Conservation (phyloP, 2,329 filamentous ascomycete species). For the Stachybotrys chlorohalonatus region DNA sequence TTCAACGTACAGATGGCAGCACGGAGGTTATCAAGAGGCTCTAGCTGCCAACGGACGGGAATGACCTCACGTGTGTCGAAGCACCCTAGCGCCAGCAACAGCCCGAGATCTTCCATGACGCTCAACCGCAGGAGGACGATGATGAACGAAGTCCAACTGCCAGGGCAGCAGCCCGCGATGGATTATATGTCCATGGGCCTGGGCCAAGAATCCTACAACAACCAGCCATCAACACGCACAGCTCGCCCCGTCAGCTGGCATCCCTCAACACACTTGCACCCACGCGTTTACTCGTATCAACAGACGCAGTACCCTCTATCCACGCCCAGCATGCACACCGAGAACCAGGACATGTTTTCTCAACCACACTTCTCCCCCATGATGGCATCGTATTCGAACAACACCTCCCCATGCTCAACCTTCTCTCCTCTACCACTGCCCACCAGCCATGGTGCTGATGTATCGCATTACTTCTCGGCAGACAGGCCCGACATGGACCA, state of each 20-base stretch:
- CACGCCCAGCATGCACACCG: conserved; percentile 23
- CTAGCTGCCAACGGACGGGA: conserved; percentile 39
- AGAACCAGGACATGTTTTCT: conserved; percentile 31
- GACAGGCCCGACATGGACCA: conserved; percentile 27
- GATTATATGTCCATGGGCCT: conserved; percentile 19
- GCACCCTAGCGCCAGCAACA: conserved; percentile 59
- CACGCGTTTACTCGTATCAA: conserved; percentile 27
- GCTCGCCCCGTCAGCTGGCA: conserved; percentile 69
- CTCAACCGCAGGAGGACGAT: conserved; percentile 47
- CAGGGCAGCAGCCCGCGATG: conserved; percentile 36
- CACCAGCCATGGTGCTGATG: conserved; percentile 30
- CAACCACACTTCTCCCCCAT: conserved; percentile 41
- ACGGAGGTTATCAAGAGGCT: conserved; percentile 38
- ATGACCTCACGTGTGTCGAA: conserved; percentile 53
- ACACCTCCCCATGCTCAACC: conserved; percentile 44
- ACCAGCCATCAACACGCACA: conserved; percentile 18
- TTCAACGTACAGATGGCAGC: conserved; percentile 41
- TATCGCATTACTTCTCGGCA: conserved; percentile 28
- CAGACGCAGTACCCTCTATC: conserved; percentile 29
- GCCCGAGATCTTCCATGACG: conserved; percentile 46
- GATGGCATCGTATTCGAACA: conserved; percentile 46
- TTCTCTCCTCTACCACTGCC: conserved; percentile 43
- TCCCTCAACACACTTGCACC: conserved; percentile 45
- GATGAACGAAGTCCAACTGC: conserved; percentile 39
- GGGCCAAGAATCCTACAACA: neutral